phyloP scores from a whole-genome alignment of 2,329 filamentous ascomycete genomes.

The Penicillium sclerotiorum region DNA sequence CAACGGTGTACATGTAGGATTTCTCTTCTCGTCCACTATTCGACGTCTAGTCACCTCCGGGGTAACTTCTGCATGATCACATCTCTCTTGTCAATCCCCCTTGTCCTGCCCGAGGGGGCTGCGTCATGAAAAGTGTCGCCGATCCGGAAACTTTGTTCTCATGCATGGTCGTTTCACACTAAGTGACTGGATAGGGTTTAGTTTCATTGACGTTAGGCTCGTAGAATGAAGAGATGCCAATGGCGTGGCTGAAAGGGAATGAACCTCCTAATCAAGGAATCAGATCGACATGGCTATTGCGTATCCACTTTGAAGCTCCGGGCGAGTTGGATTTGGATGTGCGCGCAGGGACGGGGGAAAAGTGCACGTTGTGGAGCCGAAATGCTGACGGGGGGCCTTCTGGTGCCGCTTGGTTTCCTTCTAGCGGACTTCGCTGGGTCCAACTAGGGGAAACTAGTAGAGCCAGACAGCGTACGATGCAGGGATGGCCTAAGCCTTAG shows the following conservation, averaged over 20 bases:
- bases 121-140: not conserved
- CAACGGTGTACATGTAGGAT: not conserved
- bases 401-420: slow-evolving; percentile 37
- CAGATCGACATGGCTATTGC: slow-evolving; percentile 31
- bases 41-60: too few relatives aligned
- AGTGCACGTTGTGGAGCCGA: slow-evolving; percentile 37
- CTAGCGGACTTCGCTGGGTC: slow-evolving; percentile 30
- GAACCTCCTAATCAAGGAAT: slow-evolving; percentile 19
- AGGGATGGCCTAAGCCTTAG: slow-evolving; percentile 6
- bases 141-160: slow-evolving; percentile 3
- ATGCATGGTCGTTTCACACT: slow-evolving; percentile 16
- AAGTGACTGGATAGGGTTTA: not conserved
- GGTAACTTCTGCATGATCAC: slow-evolving; percentile 15
- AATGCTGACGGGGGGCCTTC: slow-evolving; percentile 35
- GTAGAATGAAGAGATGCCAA: not conserved
- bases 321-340: slow-evolving; percentile 5
- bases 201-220: not conserved
- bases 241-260: slow-evolving; percentile 3
- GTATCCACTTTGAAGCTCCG: slow-evolving; percentile 29
- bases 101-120: not conserved
- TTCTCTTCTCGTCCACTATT: too few relatives aligned
- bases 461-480: slow-evolving; percentile 6
- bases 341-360: slow-evolving; percentile 32
- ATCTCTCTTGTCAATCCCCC: slow-evolving; percentile 13
- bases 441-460: slow-evolving; percentile 19